A percentile compares a stretch with the other conserved stretches of the same genome.
phyloP scores from a whole-genome alignment of 2,329 filamentous ascomycete species.

The Verticillium zaregamsianum region DNA sequence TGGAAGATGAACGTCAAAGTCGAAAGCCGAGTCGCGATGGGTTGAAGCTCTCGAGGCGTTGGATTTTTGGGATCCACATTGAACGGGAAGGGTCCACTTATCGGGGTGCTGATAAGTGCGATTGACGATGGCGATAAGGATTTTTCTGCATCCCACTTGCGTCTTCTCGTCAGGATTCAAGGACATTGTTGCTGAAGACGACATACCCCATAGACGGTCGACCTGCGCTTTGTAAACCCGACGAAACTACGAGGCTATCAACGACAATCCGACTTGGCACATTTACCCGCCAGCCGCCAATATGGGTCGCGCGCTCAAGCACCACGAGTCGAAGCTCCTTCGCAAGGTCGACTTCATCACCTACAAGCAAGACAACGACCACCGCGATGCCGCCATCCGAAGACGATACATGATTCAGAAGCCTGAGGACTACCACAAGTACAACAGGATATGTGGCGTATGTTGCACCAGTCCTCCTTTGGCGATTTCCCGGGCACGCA shows the following conservation, averaged over 20 bases:
- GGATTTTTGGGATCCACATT: background rate
- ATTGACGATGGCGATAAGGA: slow-evolving; percentile 1
- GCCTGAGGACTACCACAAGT: slow-evolving; percentile 74
- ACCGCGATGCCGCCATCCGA: slow-evolving; percentile 76
- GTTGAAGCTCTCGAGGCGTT: slow-evolving; percentile 8
- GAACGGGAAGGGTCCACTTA: background rate
- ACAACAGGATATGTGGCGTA: slow-evolving; percentile 65
- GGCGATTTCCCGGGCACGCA: background rate
- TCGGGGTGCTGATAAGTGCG: background rate
- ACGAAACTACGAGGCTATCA: background rate
- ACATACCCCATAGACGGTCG: background rate
- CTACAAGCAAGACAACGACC: slow-evolving; percentile 83
- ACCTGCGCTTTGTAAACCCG: slow-evolving; percentile 5
- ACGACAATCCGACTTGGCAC: background rate
- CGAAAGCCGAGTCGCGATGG: slow-evolving; percentile 8
- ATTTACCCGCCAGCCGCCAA: slow-evolving; percentile 16
- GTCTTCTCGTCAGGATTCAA: background rate
- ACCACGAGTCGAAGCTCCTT: slow-evolving; percentile 94
- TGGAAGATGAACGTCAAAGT: slow-evolving; percentile 1
- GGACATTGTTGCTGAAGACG: background rate
- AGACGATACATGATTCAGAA: slow-evolving; percentile 90
- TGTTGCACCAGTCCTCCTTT: slow-evolving; percentile 20
- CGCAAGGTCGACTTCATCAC: slow-evolving; percentile 91
- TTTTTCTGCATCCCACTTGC: slow-evolving; percentile 6
- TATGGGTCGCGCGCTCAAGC: slow-evolving; percentile 95